Evolutionary conservation across 345 rosid genomes (phyloP).

Genomic region (Murraya paniculata): DNA sequence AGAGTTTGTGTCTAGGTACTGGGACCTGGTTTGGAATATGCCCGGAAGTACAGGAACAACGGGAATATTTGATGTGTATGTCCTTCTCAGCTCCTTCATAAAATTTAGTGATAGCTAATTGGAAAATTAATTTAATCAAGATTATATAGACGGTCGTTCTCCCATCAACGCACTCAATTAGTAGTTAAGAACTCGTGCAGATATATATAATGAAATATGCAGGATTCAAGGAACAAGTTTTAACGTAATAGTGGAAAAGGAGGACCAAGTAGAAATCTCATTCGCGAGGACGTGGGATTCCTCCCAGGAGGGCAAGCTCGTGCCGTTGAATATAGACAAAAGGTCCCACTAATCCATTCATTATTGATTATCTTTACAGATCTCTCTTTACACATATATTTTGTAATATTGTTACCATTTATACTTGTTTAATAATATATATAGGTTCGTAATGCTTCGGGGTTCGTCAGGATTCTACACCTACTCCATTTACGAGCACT

Average conservation of each 20-base stretch:
- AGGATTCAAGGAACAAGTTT: slow-evolving; percentile 64
- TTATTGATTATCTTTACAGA: not conserved
- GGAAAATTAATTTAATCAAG: too few species aligned
- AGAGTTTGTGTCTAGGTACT: slow-evolving; percentile 43
- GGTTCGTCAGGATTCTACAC: slow-evolving; percentile 81
- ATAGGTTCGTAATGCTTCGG: slow-evolving; percentile 75
- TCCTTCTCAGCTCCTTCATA: not conserved
- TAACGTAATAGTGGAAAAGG: slow-evolving; percentile 41
- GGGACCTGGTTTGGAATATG: slow-evolving; percentile 76
- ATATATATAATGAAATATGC: not conserved
- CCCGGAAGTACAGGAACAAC: slow-evolving; percentile 47
- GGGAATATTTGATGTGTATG: slow-evolving; percentile 73
- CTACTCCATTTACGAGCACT: slow-evolving; percentile 77
- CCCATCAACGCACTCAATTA: not conserved
- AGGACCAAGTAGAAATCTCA: slow-evolving; percentile 60
- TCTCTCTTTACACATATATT: not conserved
- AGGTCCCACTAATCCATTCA: slow-evolving; percentile 32
- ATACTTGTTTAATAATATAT: too few species aligned
- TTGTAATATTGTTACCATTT: too few species aligned
- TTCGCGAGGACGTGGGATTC: slow-evolving; percentile 57
- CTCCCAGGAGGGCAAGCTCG: slow-evolving; percentile 33
- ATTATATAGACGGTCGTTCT: not conserved
- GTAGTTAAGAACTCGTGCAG: not conserved
- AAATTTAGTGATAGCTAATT: not conserved
- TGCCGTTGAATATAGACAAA: slow-evolving; percentile 70